Percentiles rank a stretch among this genome's conserved stretches.
phyloP scores from a whole-genome alignment of 2,329 filamentous ascomycete species.

The Arachnomyces sp. region DNA sequence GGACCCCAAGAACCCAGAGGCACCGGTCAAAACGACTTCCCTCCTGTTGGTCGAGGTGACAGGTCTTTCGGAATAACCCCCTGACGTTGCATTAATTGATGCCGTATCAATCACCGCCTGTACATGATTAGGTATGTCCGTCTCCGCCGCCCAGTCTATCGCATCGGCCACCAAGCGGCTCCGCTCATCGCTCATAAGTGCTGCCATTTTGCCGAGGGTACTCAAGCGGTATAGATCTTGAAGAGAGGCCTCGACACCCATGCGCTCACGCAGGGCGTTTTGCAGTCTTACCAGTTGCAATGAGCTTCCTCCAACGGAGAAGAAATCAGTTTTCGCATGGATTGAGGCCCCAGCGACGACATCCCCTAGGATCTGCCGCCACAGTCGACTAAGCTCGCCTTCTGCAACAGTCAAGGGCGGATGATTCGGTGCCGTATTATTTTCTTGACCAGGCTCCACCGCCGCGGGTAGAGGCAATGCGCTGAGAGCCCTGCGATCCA shows the following conservation, averaged over 20 bases:
- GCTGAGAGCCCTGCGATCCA: slow-evolving; percentile 18
- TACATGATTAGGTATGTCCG: slow-evolving; percentile 9
- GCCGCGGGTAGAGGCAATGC: slow-evolving; percentile 20
- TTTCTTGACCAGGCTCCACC: neutral
- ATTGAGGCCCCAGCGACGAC: neutral
- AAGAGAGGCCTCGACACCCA: slow-evolving; percentile 26
- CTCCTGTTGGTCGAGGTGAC: no score
- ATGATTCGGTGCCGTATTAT: neutral
- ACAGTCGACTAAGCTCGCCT: slow-evolving; percentile 16
- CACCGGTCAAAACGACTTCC: no score
- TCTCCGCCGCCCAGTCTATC: slow-evolving; percentile 36
- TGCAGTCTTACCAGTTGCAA: slow-evolving; percentile 25
- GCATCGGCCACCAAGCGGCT: neutral
- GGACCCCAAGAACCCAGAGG: slow-evolving; percentile 29
- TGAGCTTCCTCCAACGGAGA: slow-evolving; percentile 30
- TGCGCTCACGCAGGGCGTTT: slow-evolving; percentile 6
- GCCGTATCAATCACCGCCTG: neutral
- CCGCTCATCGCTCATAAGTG: slow-evolving; percentile 16
- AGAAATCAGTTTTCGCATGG: slow-evolving; percentile 20
- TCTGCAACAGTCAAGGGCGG: slow-evolving; percentile 7
- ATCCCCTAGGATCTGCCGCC: slow-evolving; percentile 11
- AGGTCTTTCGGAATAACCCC: no score
- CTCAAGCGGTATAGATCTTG: slow-evolving; percentile 31
- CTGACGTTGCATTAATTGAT: no score
- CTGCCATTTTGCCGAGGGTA: slow-evolving; percentile 35